Evolutionary conservation across 495 filamentous ascomycete genomes (phyloP).

Genomic region (Tuber aestivum): DNA sequence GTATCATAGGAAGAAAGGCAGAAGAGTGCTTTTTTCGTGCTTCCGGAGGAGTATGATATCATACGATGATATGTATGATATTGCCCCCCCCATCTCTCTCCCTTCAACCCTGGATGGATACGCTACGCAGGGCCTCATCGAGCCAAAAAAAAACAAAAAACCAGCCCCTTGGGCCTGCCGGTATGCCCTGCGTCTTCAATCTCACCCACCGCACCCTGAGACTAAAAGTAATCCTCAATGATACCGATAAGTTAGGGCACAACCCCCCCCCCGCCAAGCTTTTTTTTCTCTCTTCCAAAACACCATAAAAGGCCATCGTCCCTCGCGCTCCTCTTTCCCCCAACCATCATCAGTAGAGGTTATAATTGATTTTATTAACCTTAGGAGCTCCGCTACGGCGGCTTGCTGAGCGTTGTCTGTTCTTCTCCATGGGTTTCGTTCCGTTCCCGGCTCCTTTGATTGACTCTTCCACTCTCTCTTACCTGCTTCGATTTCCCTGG

Average conservation of each 20-base stretch:
- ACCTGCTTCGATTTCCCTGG: background rate
- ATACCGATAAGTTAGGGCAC: background rate
- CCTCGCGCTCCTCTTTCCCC: slow-evolving; percentile 24
- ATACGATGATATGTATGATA: no score
- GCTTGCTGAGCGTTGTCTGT: slow-evolving; percentile 42
- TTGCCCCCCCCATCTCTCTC: no score
- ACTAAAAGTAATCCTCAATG: background rate
- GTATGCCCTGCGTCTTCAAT: background rate
- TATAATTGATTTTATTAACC: slow-evolving; percentile 32
- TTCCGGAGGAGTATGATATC: background rate
- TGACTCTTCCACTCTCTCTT: slow-evolving; percentile 36
- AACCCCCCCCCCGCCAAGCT: background rate
- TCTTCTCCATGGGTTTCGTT: slow-evolving; percentile 39
- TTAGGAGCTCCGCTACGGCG: slow-evolving; percentile 43
- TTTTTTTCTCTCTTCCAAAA: background rate
- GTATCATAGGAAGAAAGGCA: background rate
- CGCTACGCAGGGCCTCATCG: background rate
- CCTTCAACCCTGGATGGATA: background rate
- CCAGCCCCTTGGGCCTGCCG: background rate
- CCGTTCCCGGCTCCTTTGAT: slow-evolving; percentile 44
- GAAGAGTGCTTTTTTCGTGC: background rate
- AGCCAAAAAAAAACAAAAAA: no score
- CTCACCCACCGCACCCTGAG: background rate
- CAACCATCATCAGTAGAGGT: slow-evolving; percentile 42
- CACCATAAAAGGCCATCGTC: slow-evolving; percentile 7